Percentiles rank a stretch among this genome's conserved stretches.
Conservation (phyloP, 495 filamentous ascomycete species). For the Coniosporium apollinis region DNA sequence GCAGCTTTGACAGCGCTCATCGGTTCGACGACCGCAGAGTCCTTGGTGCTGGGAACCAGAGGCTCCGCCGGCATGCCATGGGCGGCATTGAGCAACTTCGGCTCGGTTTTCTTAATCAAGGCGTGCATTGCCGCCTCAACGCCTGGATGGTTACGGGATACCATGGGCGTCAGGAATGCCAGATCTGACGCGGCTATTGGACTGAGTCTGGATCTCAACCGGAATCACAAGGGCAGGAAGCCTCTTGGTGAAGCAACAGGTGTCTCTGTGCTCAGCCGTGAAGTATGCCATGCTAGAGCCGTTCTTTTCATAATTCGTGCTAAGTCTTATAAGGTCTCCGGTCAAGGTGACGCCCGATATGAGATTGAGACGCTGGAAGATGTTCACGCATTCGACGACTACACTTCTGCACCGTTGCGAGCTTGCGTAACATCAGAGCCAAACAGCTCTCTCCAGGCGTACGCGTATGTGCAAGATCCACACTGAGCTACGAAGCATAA, state of each 20-base stretch:
- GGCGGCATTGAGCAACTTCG: slow-evolving; percentile 11
- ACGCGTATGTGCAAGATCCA: not conserved
- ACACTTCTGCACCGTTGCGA: not conserved
- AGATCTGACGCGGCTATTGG: not conserved
- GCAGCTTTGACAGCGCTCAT: slow-evolving; percentile 12
- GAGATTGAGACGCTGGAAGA: not conserved
- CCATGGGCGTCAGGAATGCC: not conserved
- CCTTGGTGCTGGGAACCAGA: slow-evolving; percentile 8
- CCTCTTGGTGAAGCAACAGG: not conserved
- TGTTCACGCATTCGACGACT: not conserved
- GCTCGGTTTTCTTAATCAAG: slow-evolving; percentile 7
- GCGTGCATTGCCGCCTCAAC: slow-evolving; percentile 1
- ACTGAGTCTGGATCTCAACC: not conserved
- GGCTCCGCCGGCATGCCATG: slow-evolving; percentile 10
- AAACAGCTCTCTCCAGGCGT: not conserved
- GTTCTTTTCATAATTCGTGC: no score
- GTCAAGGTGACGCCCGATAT: not conserved
- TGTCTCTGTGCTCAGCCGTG: not conserved
- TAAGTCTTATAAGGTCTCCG: no score
- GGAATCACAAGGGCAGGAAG: not conserved
- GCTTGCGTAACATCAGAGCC: not conserved
- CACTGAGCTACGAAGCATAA: not conserved
- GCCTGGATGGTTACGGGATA: not conserved
- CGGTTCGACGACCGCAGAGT: slow-evolving; percentile 8
- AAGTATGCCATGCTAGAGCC: no score